Evolutionary conservation across 2,329 filamentous ascomycete species (phyloP).

Genomic region (Pseudocercospora crystallina): DNA sequence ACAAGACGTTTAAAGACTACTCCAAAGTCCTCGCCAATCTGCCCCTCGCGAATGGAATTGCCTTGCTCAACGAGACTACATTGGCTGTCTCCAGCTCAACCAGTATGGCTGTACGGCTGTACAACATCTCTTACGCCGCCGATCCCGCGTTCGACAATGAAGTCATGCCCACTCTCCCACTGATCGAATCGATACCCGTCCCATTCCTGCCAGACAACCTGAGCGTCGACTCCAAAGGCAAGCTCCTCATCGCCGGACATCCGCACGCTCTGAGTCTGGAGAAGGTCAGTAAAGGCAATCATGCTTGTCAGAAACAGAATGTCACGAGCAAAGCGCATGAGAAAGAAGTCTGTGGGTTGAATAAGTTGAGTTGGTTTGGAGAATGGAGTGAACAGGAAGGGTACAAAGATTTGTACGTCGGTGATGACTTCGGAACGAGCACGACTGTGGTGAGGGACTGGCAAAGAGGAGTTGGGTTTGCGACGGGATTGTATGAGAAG

Average conservation of each 20-base stretch:
- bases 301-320: conserved; percentile 16
- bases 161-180: conserved; percentile 9
- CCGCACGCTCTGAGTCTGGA: conserved; percentile 37
- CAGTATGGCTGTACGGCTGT: conserved; percentile 38
- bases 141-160: background rate
- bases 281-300: conserved; percentile 25
- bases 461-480: conserved; percentile 36
- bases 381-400: conserved; percentile 41
- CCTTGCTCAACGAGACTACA: conserved; percentile 36
- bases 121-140: conserved; percentile 21
- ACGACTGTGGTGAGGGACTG: conserved; percentile 41
- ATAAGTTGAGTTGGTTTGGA: conserved; percentile 32
- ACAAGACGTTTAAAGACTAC: background rate
- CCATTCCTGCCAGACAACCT: conserved; percentile 43
- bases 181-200: conserved; percentile 21
- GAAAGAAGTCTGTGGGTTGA: conserved; percentile 32
- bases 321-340: conserved; percentile 22
- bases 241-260: conserved; percentile 44
- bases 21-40: conserved; percentile 33
- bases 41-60: conserved; percentile 46
- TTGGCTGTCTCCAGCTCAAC: conserved; percentile 42
- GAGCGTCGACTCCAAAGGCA: conserved; percentile 38
- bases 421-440: conserved; percentile 38
- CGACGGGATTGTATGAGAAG: conserved; percentile 43
- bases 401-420: conserved; percentile 38